phyloP scores from a whole-genome alignment of 345 rosid species.

The Schrenkiella parvula region DNA sequence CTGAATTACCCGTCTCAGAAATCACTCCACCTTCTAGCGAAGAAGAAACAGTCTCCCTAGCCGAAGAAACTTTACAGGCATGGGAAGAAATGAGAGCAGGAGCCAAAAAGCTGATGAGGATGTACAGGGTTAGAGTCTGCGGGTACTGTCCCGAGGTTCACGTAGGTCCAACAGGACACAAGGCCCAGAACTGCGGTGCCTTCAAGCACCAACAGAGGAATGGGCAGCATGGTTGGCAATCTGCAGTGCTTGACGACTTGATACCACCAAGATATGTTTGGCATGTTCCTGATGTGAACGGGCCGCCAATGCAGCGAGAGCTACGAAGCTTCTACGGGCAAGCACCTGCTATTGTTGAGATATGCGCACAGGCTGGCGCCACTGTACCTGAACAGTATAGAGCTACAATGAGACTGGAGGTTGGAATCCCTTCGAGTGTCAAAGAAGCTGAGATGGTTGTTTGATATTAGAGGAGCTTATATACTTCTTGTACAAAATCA shows the following conservation, averaged over 20 bases:
- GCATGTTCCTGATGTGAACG: constrained; percentile 81
- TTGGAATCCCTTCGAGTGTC: constrained; percentile 70
- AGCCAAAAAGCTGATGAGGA: constrained; percentile 73
- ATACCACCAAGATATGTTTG: constrained; percentile 92
- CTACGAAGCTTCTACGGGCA: constrained; percentile 76
- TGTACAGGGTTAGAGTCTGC: constrained; percentile 86
- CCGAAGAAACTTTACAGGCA: constrained; percentile 71
- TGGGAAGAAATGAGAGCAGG: constrained; percentile 87
- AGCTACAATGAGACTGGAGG: constrained; percentile 91
- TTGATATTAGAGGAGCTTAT: constrained; percentile 33
- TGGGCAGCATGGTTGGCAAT: constrained; percentile 96
- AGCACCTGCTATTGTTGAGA: constrained; percentile 90
- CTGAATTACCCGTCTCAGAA: constrained; percentile 57
- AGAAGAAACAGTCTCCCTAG: constrained; percentile 56
- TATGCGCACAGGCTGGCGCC: constrained; percentile 85
- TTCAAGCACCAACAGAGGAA: constrained; percentile 94
- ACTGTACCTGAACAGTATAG: constrained; percentile 67
- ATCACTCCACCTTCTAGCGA: constrained; percentile 46
- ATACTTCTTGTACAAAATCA: constrained; percentile 18
- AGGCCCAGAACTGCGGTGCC: constrained; percentile 92
- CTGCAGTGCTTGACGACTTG: constrained; percentile 79
- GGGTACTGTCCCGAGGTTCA: constrained; percentile 97
- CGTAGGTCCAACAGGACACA: constrained; percentile 88
- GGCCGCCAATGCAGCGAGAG: constrained; percentile 64
- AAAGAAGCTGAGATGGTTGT: constrained; percentile 96